Evolutionary conservation across 148 eudicot species (phyloP).

Genomic region (Rhododendron griersonianum): DNA sequence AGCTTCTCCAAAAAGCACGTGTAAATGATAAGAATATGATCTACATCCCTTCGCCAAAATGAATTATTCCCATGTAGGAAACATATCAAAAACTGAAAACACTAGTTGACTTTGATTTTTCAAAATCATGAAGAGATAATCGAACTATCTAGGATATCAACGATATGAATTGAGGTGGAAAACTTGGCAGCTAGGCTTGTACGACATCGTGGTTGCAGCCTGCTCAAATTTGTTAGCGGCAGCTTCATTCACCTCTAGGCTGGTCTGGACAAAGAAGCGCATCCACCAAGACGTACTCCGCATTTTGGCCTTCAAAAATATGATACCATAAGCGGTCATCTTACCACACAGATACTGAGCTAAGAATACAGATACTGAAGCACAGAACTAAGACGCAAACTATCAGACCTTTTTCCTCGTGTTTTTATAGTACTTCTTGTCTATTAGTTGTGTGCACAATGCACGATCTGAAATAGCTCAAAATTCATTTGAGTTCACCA

Average conservation of each 20-base stretch:
- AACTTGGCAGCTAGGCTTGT: conserved; percentile 40
- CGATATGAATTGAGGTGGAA: conserved; percentile 35
- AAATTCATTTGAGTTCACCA: background rate
- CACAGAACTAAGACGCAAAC: conserved; percentile 1
- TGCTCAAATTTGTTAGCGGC: conserved; percentile 31
- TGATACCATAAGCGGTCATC: background rate
- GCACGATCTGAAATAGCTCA: background rate
- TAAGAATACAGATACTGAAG: background rate
- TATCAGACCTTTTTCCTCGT: background rate
- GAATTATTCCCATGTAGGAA: background rate
- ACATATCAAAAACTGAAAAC: background rate
- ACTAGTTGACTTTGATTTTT: background rate
- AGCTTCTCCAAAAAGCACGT: background rate
- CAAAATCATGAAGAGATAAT: background rate
- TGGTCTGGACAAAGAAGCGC: conserved; percentile 36
- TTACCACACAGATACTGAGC: background rate
- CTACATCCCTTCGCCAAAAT: background rate
- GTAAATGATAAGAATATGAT: background rate
- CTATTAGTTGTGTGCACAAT: background rate
- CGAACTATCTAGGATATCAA: conserved; percentile 7
- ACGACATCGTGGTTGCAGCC: conserved; percentile 26
- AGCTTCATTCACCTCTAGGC: conserved; percentile 35
- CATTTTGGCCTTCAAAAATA: conserved; percentile 32
- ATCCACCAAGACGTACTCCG: conserved; percentile 41
- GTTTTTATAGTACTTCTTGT: background rate